Evolutionary conservation across 2,329 filamentous ascomycete species (phyloP), one percentile per base, ranked within the genome.

Genomic region (Aspergillus calidoustus): DNA sequence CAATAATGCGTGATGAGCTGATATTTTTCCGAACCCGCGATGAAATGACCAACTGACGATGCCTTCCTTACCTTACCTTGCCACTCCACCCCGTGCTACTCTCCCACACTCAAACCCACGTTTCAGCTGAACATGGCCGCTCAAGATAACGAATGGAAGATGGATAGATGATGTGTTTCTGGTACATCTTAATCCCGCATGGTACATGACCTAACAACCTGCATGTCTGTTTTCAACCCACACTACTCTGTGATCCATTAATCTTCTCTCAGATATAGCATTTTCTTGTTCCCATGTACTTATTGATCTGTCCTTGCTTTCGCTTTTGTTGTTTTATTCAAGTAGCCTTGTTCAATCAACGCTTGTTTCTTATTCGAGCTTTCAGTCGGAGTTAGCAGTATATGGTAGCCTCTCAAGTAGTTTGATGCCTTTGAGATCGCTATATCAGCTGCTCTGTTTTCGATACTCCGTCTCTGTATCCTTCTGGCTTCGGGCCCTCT

Each of bases 161-260:
- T 62, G 65, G 60, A 62, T 63, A 65, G 60, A 69, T 66, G 59
- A 67, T 66, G 66, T 56, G 57, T 62, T 62, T 66, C 62, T 65
- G 65, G 62, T 68, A 65, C 64, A 66, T 68, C 61, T 61, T 65
- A 66, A 66, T 63, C 48, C 49, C 54, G 31, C 59, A 63, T 66
- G 60, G 59, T 61, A 66, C 63, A 63, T 68, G 67, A 59, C 59
- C 30, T 55, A 58, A n/a, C 34, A 41, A 41, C 48, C 43, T 57
- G 48, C 43, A 54, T 57, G 57, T 50, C 50, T 53, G 43, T 34
- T 46, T 51, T 30, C 30, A 15, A 34, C 15, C 19, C 47, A 47
- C 50, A 53, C 48, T 49, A 22, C 50, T 56, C 22, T 58, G 41
- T 68, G 51, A 63, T 57, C 53, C 63, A 52, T 54, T 25, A 49